Evolutionary conservation across 805 yeast species (phyloP), one percentile per base, ranked within the genome.

Genomic region (Ogataea neopini): DNA sequence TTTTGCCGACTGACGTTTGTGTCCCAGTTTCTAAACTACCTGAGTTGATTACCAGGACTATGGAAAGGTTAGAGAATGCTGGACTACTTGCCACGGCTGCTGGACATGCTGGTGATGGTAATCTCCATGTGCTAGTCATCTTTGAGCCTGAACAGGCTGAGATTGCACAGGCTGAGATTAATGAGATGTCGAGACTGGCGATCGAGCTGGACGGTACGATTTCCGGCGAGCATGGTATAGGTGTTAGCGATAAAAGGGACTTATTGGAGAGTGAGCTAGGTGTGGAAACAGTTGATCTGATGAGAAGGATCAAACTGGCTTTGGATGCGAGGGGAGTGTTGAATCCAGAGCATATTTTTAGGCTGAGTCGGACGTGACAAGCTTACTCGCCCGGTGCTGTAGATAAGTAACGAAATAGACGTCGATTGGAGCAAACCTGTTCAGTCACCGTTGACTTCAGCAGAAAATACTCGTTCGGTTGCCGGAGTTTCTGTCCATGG

Each of bases 151-250:
- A 76, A 17, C 77, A 81, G 53, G 57, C 69, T 15, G 65, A 68
- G 1, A 64, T 63, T 18, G 83, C 80, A 2, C 75, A 77, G 49
- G 58, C 61, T 10, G 58, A 84, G 10, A 83, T 84, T 11, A 73
- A 75, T 22, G 71, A 77, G 43, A 81, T 88, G 85, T 86, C 85
- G 40, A 60, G 73, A 37, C 63, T 83, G 34, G 95, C 92, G 0
- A 67, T 88, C 14, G 75, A 69, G 1, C 76, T 82, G 32, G 95
- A 87, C 44, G 95, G 96, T 1, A 88, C 96, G 1, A 83, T 89
- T 54, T 84, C 90, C 4, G 96, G 96, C 29, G 96, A 88, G 60
- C 96, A 88, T 61, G 96, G 96, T 11, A 79, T 88, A 33, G 96
- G 96, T 7, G 75, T 83, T 36, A 91, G 92, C 30, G 66, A 62